Conservation (phyloP, 2,329 filamentous ascomycete genomes). For the Fusarium xyrophilum region DNA sequence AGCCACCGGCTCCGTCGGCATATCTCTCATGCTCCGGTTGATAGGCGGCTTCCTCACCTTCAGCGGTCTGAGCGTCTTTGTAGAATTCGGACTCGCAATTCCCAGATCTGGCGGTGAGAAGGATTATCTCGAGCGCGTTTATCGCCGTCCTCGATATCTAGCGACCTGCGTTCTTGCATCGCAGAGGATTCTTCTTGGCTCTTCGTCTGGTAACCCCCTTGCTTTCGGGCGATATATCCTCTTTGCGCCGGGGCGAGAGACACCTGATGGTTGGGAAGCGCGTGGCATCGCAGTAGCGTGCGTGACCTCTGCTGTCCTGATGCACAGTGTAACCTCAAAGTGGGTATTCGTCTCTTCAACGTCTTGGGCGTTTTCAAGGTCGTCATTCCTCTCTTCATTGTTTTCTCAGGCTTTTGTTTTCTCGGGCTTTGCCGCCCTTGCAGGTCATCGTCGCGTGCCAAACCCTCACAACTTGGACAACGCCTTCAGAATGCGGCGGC, state of each 20-base stretch:
- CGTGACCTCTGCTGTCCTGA: slow-evolving; percentile 59
- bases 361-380: slow-evolving; percentile 67
- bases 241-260: slow-evolving; percentile 57
- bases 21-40: slow-evolving; percentile 43
- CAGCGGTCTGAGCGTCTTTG: slow-evolving; percentile 65
- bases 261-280: slow-evolving; percentile 61
- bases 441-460: slow-evolving; percentile 55
- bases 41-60: slow-evolving; percentile 61
- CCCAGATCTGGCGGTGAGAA: slow-evolving; percentile 70
- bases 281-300: slow-evolving; percentile 63
- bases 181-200: slow-evolving; percentile 68
- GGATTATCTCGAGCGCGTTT: slow-evolving; percentile 71
- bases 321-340: slow-evolving; percentile 62
- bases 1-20: slow-evolving; percentile 59
- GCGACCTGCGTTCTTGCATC: slow-evolving; percentile 65
- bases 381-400: slow-evolving; percentile 64
- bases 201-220: slow-evolving; percentile 65
- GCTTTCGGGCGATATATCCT: slow-evolving; percentile 66
- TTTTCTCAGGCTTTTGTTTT: slow-evolving; percentile 67
- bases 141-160: slow-evolving; percentile 63
- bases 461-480: slow-evolving; percentile 65
- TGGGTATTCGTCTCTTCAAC: slow-evolving; percentile 67
- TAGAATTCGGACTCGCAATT: slow-evolving; percentile 69
- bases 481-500: slow-evolving; percentile 58
- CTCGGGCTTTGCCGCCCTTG: slow-evolving; percentile 64